Base-by-base conservation (phyloP, 208 protist species). In the Leptomonas pyrrhocoris region DNA sequence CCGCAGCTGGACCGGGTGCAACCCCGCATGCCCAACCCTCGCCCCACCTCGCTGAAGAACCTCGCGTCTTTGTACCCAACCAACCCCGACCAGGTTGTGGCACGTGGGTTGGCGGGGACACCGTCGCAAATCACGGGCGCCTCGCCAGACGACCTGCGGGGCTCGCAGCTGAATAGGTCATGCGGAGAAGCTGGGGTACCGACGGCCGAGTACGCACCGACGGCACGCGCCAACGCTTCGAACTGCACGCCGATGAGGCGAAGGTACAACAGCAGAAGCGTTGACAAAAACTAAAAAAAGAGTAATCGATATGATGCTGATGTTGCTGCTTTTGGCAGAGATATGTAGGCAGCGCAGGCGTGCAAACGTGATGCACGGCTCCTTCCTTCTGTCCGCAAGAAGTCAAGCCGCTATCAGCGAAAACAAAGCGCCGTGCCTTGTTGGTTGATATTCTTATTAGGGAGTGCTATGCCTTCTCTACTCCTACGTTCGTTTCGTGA, bases 161-260 rank as follows among this genome's bases (percentile, higher is more conserved):
- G 4, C 0, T 59, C 55, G 0, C 36, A 28, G n/a, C 4, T 42
- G 55, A 42, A 45, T 27, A 21, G 18, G 2, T 3, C 12, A 7
- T 40, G 9, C 9, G 51, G 8, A 12, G 30, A n/a, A 16, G n/a
- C 31, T 5, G 34, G 18, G 55, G 55, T 28, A n/a, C 11, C n/a
- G 31, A 34, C 19, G 15, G 55, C 31, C n/a, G 55, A 42, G 55
- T 45, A 59, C 34, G 34, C 30, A 45, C n/a, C 55, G 8, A 59
- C 45, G 55, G 7, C 28, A 12, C 55, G 55, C 34, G 21, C 45
- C 34, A 13, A 16, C 30, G 4, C 6, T 7, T 23, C 53, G 11
- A 16, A 25, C 18, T 21, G 53, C 30, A 18, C 53, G 30, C 53
- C 53, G 30, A 40, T 23, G 30, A 19, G 19, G 36, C 55, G 34